Evolutionary conservation across 2,329 filamentous ascomycete genomes (phyloP), one percentile per base, ranked within the genome.

Genomic region (Lasiodiplodia theobromae): DNA sequence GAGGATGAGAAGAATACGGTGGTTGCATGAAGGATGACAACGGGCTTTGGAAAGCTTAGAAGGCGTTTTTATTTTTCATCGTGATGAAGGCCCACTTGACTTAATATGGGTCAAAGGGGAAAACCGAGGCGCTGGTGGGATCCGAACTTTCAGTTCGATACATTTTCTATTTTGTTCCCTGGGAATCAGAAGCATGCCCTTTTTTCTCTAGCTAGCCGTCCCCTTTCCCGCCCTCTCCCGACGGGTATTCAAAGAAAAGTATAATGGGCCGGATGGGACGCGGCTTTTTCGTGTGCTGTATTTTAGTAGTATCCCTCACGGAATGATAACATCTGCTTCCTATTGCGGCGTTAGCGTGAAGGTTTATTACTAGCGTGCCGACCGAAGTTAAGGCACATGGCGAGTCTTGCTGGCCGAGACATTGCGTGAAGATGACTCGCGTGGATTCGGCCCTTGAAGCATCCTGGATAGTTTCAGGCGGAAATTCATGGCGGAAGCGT

Each of bases 1-100:
- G 25, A 7, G 6, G 44, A 52, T 52, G 47, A 64, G 25, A 38
- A 25, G 18, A 25, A 38, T 16, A 64, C 14, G 31, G 11, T 6
- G 60, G 31, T n/a, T 64, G 60, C 60, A 64, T 52, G 60, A 57
- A 63, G 58, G 58, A 63, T 37, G 58, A 63, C 16, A 63, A 63
- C 40, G 40, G 56, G 51, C 21, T 31, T 49, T 62, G 58, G 56
- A 62, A 49, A 62, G 60, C 60, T 64, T 63, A 63, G 47, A 52
- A 64, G 60, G 60, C 60, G 60, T 64, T 64, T 64, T 62, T 62
- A 49, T 47, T 62, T 49, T 51, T 47, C 25, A 28, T 49, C 37
- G 60, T 64, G 47, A 64, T 28, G 60, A 64, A 38, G 44, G 47
- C 38, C 44, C 31, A 34, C 14, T 64, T 40, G 60, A 64, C 60